Evolutionary conservation across 2,329 filamentous ascomycete genomes (phyloP).

Genomic region (Aspergillus glaucus): DNA sequence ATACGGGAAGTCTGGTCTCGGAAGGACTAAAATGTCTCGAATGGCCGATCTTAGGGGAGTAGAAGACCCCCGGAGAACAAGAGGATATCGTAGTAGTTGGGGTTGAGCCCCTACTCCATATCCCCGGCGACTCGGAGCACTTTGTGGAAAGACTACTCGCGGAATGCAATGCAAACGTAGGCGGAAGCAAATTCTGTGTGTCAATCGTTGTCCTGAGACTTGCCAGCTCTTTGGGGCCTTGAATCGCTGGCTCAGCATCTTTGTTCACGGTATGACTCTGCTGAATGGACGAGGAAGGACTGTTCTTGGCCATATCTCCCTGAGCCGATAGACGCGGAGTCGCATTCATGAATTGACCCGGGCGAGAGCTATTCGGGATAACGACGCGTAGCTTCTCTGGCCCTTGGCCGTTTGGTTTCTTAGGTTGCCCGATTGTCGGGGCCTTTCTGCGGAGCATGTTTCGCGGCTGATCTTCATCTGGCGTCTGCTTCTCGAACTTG

Average conservation of each 20-base stretch:
- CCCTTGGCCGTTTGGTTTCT: slow-evolving; percentile 5
- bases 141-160: slow-evolving; percentile 41
- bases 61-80: slow-evolving; percentile 41
- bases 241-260: slow-evolving; percentile 11
- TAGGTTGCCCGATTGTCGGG: slow-evolving; percentile 34
- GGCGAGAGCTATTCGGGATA: slow-evolving; percentile 19
- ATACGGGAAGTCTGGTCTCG: slow-evolving; percentile 31
- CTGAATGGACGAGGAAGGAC: slow-evolving; percentile 10
- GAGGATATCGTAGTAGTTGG: slow-evolving; percentile 44
- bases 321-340: slow-evolving; percentile 8
- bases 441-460: slow-evolving; percentile 39
- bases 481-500: slow-evolving; percentile 11
- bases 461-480: slow-evolving; percentile 21
- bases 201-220: slow-evolving; percentile 32
- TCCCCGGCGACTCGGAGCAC: slow-evolving; percentile 41
- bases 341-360: slow-evolving; percentile 10
- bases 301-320: slow-evolving; percentile 7
- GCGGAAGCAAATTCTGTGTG: slow-evolving; percentile 31
- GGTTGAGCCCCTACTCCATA: slow-evolving; percentile 44
- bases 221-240: slow-evolving; percentile 32
- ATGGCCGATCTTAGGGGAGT: slow-evolving; percentile 32
- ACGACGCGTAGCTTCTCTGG: slow-evolving; percentile 26
- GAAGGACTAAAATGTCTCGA: slow-evolving; percentile 32
- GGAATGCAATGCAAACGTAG: slow-evolving; percentile 32
- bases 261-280: slow-evolving; percentile 10